phyloP scores from a whole-genome alignment of 345 rosid species.

The Eucalyptus cloeziana region DNA sequence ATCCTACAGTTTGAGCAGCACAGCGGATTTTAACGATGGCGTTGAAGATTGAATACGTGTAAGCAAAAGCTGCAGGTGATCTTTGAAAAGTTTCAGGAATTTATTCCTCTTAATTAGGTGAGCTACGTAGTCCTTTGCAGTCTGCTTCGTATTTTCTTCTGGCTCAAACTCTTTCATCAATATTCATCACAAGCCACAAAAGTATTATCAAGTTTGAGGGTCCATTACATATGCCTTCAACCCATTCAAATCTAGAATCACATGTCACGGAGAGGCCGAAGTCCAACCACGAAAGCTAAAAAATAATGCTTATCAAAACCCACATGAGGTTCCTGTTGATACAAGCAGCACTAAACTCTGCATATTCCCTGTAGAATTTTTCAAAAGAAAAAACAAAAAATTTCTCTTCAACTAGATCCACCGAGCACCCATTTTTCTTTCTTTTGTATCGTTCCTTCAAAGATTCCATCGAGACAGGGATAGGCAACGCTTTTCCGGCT shows the following conservation, averaged over 20 bases:
- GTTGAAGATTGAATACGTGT: neutral
- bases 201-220: neutral
- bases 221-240: neutral
- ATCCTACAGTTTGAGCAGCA: neutral
- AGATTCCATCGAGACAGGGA: neutral
- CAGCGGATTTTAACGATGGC: neutral
- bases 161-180: neutral
- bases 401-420: neutral
- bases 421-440: neutral
- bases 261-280: neutral
- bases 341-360: neutral
- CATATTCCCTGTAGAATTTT: neutral
- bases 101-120: neutral
- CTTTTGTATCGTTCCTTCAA: neutral
- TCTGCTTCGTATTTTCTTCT: neutral
- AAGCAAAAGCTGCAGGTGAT: neutral
- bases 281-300: neutral
- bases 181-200: neutral
- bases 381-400: neutral
- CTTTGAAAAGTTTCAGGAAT: neutral
- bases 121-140: neutral
- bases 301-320: neutral
- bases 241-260: neutral
- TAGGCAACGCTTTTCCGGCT: neutral
- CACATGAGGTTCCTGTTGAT: neutral